Evolutionary conservation across 2,329 filamentous ascomycete genomes (phyloP).

Genomic region (Boeremia exigua): DNA sequence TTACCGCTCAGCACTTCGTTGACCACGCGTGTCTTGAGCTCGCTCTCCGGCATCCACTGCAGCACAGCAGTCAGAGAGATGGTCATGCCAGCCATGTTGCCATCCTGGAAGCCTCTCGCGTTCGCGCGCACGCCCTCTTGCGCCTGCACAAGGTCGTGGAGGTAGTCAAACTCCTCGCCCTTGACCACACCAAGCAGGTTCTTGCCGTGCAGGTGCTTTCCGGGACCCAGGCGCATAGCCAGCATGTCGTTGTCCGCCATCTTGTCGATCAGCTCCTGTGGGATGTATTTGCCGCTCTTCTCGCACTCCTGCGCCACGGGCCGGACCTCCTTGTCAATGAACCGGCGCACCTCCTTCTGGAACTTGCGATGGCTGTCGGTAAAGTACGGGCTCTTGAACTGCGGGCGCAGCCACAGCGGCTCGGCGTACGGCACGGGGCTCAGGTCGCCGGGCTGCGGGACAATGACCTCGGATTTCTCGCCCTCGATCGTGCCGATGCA

Average conservation of each 20-base stretch:
- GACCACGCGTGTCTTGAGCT: constrained; percentile 70
- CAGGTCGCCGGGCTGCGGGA: constrained; percentile 72
- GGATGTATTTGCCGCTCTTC: constrained; percentile 73
- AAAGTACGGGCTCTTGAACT: constrained; percentile 82
- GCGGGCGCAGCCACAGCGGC: constrained; percentile 78
- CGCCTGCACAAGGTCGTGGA: constrained; percentile 78
- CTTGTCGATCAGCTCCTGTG: constrained; percentile 72
- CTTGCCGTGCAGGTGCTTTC: constrained; percentile 78
- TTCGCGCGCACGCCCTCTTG: constrained; percentile 77
- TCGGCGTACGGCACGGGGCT: constrained; percentile 83
- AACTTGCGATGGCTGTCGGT: constrained; percentile 74
- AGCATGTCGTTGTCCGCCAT: constrained; percentile 78
- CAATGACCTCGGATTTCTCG: constrained; percentile 77
- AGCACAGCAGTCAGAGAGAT: constrained; percentile 81
- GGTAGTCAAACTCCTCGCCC: constrained; percentile 84
- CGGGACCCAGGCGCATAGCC: constrained; percentile 83
- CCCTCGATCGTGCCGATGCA: constrained; percentile 76
- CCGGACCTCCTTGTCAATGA: constrained; percentile 72
- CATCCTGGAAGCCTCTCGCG: constrained; percentile 82
- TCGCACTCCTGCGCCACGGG: constrained; percentile 81
- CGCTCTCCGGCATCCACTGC: constrained; percentile 74
- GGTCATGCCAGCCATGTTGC: constrained; percentile 85
- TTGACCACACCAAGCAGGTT: constrained; percentile 71
- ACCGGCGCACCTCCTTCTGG: constrained; percentile 73
- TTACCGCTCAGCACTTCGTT: constrained; percentile 76